A percentile compares a stretch with the other conserved stretches of the same genome.
Conservation (phyloP, 225 moss, liverwort and hornwort species). For the Physcomitrium patens region DNA sequence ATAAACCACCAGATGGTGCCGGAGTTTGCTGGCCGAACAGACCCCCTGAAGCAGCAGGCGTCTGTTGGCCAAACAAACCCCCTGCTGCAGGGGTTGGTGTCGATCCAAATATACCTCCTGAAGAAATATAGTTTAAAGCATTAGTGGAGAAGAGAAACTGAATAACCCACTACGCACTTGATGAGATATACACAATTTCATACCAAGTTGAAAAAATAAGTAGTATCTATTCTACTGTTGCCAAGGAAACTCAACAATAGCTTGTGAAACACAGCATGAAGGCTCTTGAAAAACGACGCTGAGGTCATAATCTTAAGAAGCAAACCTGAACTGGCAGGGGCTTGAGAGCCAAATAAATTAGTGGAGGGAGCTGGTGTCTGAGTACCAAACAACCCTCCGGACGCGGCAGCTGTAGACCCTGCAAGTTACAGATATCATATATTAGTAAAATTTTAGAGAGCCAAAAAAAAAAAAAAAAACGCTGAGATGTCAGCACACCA, state of each 20-base stretch:
- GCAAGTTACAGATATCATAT: constrained; percentile 23
- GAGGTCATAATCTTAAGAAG: constrained; percentile 9
- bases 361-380: constrained; percentile 39
- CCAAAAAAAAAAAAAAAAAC: constrained; percentile 4
- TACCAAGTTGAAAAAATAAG: neutral
- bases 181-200: neutral
- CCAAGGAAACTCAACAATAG: neutral
- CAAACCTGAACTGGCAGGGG: constrained; percentile 57
- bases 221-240: neutral
- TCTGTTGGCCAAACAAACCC: constrained; percentile 62
- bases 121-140: constrained; percentile 1
- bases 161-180: neutral
- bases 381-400: constrained; percentile 55
- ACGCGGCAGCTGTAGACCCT: constrained; percentile 61
- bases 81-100: constrained; percentile 41
- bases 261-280: neutral
- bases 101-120: constrained; percentile 53
- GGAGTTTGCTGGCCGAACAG: constrained; percentile 45
- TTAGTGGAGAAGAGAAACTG: constrained; percentile 1
- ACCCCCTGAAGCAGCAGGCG: constrained; percentile 40
- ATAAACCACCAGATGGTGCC: constrained; percentile 42
- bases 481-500: constrained; percentile 14
- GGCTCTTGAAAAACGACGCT: neutral
- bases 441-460: neutral
- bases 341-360: constrained; percentile 38